Conservation (phyloP, 495 filamentous ascomycete species). For the Parachaetomium inaequale region DNA sequence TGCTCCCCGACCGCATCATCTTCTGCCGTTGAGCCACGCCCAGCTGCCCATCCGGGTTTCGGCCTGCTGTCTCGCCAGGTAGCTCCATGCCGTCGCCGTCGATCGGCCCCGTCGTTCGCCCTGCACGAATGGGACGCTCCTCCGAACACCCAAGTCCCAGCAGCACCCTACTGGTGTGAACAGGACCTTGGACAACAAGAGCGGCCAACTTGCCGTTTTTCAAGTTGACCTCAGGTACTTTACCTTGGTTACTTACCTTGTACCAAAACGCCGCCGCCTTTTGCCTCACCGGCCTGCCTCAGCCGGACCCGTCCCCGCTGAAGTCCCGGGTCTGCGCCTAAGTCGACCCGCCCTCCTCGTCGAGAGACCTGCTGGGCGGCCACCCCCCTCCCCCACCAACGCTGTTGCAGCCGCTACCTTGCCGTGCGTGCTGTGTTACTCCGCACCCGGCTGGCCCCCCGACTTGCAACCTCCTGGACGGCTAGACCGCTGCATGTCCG, state of each 20-base stretch:
- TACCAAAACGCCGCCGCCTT: not conserved
- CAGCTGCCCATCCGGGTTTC: not conserved
- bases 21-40: slow-evolving; percentile 3
- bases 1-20: slow-evolving; percentile 25
- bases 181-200: not conserved
- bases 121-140: slow-evolving; percentile 8
- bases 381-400: slow-evolving; percentile 25
- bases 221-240: no score
- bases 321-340: no score
- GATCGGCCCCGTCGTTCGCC: slow-evolving; percentile 11
- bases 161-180: not conserved
- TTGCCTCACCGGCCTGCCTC: not conserved
- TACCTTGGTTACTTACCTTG: no score
- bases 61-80: no score
- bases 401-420: slow-evolving; percentile 24
- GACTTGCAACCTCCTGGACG: slow-evolving; percentile 23
- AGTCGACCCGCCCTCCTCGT: slow-evolving; percentile 21
- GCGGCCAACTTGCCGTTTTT: no score
- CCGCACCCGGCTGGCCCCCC: slow-evolving; percentile 17
- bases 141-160: not conserved
- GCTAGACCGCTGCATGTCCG: slow-evolving; percentile 31
- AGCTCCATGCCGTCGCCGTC: slow-evolving; percentile 23
- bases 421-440: slow-evolving; percentile 19
- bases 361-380: slow-evolving; percentile 26
- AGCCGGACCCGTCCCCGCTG: not conserved